Evolutionary conservation across 2,329 filamentous ascomycete genomes (phyloP).

Genomic region (Apiospora arundinis): DNA sequence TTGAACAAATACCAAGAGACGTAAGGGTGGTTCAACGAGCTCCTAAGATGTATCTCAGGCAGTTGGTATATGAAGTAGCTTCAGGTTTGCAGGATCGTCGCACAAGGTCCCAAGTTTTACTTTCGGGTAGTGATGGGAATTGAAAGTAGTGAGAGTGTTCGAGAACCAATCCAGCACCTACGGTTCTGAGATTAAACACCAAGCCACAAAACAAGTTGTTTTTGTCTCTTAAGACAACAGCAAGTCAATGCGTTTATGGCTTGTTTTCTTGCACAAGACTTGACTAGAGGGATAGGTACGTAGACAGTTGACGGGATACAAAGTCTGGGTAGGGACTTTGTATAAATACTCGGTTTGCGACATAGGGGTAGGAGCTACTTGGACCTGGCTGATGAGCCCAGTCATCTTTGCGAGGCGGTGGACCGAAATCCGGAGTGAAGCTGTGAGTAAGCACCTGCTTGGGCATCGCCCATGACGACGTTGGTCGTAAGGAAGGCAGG

Average conservation of each 20-base stretch:
- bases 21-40: not conserved
- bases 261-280: not conserved
- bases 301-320: not conserved
- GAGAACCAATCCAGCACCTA: not conserved
- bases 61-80: not conserved
- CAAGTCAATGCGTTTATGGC: conserved; percentile 1
- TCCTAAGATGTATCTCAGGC: not conserved
- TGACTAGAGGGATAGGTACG: not conserved
- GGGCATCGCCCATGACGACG: not conserved
- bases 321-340: not conserved
- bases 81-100: not conserved
- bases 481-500: not conserved
- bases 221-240: not conserved
- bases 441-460: not conserved
- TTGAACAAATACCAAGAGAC: not conserved
- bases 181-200: conserved; percentile 9
- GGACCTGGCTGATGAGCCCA: not conserved
- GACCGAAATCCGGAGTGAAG: conserved; percentile 10
- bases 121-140: conserved; percentile 1
- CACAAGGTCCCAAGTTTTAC: not conserved
- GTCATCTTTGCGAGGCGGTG: conserved; percentile 12
- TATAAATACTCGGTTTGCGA: not conserved
- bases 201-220: not conserved
- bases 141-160: not conserved
- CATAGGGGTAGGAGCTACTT: not conserved